Conservation (phyloP, 345 rosid species). For the Dipteronia sinensis region DNA sequence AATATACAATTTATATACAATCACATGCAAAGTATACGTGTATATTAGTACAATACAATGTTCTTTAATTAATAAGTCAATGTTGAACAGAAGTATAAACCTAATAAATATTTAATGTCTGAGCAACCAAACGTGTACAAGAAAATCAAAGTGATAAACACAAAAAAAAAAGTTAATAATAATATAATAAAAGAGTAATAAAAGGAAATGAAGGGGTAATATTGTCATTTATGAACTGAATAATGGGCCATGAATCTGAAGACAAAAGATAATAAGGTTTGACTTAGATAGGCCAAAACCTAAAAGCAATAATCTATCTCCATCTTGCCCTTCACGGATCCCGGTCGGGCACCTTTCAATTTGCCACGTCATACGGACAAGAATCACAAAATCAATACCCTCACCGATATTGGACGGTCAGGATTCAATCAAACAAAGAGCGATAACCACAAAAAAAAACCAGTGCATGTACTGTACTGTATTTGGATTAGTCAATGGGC, state of each 20-base stretch:
- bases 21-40: too few species aligned
- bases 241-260: not conserved
- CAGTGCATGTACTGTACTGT: too few species aligned
- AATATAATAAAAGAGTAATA: not conserved
- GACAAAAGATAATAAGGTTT: not conserved
- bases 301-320: conserved; percentile 6
- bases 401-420: conserved; percentile 25
- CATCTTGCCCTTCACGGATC: conserved; percentile 17
- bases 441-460: too few species aligned
- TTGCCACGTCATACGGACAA: conserved; percentile 32
- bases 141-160: not conserved
- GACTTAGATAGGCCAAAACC: conserved; percentile 33
- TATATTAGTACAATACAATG: too few species aligned
- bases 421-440: conserved; percentile 15
- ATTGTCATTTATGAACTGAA: conserved; percentile 9
- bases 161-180: not conserved
- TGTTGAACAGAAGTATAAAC: too few species aligned
- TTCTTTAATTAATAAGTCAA: too few species aligned
- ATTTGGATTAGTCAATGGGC: conserved; percentile 39
- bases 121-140: too few species aligned
- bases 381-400: conserved; percentile 3
- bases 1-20: too few species aligned
- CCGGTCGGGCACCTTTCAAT: conserved; percentile 16
- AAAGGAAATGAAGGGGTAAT: not conserved
- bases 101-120: too few species aligned